Conservation (phyloP, 139 green algal species). For the Ostreobium quekettii region DNA sequence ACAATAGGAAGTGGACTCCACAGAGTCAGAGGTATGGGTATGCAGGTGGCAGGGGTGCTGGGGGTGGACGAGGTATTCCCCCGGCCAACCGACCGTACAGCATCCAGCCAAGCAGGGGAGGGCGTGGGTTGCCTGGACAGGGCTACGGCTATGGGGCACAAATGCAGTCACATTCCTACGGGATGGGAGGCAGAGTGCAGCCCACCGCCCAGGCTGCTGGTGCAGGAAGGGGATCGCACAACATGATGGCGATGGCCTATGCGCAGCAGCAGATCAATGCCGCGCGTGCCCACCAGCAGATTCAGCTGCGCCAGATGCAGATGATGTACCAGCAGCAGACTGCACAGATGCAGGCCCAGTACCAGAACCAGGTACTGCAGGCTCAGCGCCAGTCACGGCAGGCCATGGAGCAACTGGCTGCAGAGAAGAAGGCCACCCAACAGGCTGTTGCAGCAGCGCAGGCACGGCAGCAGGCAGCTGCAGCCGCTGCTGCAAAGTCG, state of each 20-base stretch:
- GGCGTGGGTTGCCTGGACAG: no score
- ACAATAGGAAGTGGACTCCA: background rate
- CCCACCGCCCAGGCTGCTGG: no score
- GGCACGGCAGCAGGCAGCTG: no score
- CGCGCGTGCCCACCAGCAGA: slow-evolving; percentile 9
- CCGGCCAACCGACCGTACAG: no score
- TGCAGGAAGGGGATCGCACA: background rate
- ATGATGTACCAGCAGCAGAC: slow-evolving; percentile 13
- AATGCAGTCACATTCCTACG: no score
- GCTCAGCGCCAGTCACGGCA: slow-evolving; percentile 3
- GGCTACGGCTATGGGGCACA: no score
- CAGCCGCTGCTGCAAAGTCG: no score
- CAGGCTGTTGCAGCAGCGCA: background rate
- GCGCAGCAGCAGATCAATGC: background rate
- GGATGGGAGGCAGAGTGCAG: no score
- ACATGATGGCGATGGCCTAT: background rate
- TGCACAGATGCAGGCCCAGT: slow-evolving; percentile 19
- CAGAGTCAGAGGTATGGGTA: slow-evolving; percentile 8
- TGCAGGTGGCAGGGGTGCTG: no score
- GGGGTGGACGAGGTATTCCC: no score
- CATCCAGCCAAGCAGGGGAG: no score
- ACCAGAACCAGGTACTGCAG: slow-evolving; percentile 9
- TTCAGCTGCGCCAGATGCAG: slow-evolving; percentile 20
- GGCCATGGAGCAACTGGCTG: background rate
- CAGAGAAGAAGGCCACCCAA: background rate